Conservation (phyloP, 1,139 yeast species). For the Yamadazyma diospyri region DNA sequence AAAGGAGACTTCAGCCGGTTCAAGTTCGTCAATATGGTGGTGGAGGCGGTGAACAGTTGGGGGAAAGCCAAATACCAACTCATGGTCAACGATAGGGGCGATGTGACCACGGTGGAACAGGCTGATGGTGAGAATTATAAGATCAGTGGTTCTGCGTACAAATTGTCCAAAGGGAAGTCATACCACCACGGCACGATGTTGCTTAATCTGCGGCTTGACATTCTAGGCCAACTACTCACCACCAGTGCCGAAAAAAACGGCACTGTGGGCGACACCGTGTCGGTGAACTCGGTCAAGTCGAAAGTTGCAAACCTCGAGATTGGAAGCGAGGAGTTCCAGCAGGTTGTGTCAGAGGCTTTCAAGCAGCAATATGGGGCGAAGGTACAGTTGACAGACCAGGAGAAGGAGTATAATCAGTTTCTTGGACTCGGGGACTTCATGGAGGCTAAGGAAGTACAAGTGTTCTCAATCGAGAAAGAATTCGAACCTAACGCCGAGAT, state of each 20-base stretch:
- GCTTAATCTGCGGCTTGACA: slow-evolving; percentile 57
- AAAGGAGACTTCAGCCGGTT: slow-evolving; percentile 65
- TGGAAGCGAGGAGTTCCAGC: slow-evolving; percentile 43
- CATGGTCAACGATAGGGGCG: slow-evolving; percentile 69
- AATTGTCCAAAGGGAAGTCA: slow-evolving; percentile 75
- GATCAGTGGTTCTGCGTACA: slow-evolving; percentile 89
- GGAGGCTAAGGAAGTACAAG: slow-evolving; percentile 13
- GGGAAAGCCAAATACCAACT: slow-evolving; percentile 19
- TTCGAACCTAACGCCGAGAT: slow-evolving; percentile 48
- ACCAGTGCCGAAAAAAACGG: slow-evolving; percentile 39
- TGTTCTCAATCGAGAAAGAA: slow-evolving; percentile 22
- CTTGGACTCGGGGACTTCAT: slow-evolving; percentile 35
- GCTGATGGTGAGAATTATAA: slow-evolving; percentile 41
- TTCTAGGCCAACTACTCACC: slow-evolving; percentile 51
- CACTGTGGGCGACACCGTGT: slow-evolving; percentile 51
- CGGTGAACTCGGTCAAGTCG: slow-evolving; percentile 74
- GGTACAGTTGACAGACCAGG: slow-evolving; percentile 10
- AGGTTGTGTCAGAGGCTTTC: slow-evolving; percentile 46
- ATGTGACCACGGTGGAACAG: slow-evolving; percentile 49
- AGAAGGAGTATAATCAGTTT: slow-evolving; percentile 22
- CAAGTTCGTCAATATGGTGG: slow-evolving; percentile 54
- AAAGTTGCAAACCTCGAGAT: slow-evolving; percentile 66
- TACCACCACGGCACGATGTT: slow-evolving; percentile 98
- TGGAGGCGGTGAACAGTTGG: slow-evolving; percentile 43
- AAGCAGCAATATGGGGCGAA: slow-evolving; percentile 26